Evolutionary conservation across 306 rosid genomes (phyloP).

Genomic region (Acacia confusa): DNA sequence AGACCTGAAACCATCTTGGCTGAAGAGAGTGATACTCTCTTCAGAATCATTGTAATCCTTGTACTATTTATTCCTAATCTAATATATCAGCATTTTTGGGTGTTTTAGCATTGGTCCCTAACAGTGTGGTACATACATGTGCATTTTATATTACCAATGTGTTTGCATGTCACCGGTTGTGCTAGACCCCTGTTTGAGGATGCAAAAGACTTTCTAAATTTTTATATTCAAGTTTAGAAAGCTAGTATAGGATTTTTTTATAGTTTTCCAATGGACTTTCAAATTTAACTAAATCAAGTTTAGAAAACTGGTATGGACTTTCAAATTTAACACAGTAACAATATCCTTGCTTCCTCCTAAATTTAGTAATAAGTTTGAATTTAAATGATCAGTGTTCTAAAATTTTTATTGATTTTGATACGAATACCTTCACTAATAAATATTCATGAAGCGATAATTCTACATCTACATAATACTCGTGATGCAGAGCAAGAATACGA

Average conservation of each 20-base stretch:
- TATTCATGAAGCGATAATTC: neutral
- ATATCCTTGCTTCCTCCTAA: neutral
- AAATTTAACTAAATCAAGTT: neutral
- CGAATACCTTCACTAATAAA: neutral
- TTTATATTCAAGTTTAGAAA: neutral
- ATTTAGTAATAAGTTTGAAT: neutral
- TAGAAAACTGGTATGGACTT: no score
- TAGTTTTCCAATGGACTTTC: neutral
- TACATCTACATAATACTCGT: neutral
- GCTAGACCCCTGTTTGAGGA: neutral
- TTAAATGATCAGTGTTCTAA: neutral
- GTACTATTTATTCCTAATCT: no score
- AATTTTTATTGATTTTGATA: neutral
- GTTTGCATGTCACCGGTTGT: conserved; percentile 3
- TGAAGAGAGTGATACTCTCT: no score
- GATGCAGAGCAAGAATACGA: neutral
- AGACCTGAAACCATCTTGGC: no score
- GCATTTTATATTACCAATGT: conserved; percentile 6
- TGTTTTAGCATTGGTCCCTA: no score
- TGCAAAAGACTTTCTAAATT: neutral
- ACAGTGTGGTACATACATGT: no score
- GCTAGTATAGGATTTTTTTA: neutral
- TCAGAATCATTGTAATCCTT: no score
- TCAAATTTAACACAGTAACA: neutral
- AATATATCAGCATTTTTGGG: no score